Percentiles rank a stretch among this genome's conserved stretches.
These are phyloP conservation scores for Hypoxylon cercidicola DNA, from an alignment of 495 filamentous ascomycete genomes.

Conservation along the genomic window DNA sequence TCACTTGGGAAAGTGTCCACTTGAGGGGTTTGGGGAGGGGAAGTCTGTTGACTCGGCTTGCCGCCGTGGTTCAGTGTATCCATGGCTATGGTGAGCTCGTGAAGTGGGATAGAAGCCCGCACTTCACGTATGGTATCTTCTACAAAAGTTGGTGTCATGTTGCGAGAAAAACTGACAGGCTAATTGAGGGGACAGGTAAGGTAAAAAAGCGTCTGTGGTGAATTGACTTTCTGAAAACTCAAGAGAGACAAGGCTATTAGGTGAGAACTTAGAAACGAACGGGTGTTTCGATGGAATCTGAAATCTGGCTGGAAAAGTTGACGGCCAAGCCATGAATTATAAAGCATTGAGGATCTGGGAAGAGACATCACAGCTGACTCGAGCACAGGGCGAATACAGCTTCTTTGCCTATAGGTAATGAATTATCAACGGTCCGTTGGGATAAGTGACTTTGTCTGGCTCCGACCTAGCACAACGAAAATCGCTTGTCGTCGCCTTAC, in stretches of 20 bases:
- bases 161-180: not conserved
- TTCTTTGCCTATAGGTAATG: conserved; percentile 5
- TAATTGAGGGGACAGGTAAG: no score
- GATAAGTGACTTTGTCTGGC: conserved; percentile 6
- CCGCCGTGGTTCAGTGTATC: conserved; percentile 6
- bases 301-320: conserved; percentile 1
- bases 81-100: conserved; percentile 14
- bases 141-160: conserved; percentile 20
- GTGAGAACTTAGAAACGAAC: no score
- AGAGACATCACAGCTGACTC: conserved; percentile 24
- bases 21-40: conserved; percentile 31
- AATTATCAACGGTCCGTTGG: not conserved
- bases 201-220: no score
- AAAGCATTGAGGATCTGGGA: conserved; percentile 10
- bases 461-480: conserved; percentile 28
- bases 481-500: conserved; percentile 3
- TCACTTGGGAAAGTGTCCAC: conserved; percentile 12
- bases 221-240: no score
- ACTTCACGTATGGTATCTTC: conserved; percentile 21
- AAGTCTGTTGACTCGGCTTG: conserved; percentile 30
- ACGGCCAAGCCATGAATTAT: conserved; percentile 16
- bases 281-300: not conserved
- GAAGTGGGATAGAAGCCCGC: conserved; percentile 9
- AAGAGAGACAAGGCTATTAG: no score
- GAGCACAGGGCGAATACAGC: not conserved